Evolutionary conservation across 495 filamentous ascomycete species (phyloP), one percentile per base, ranked within the genome.

Genomic region (Penicillium samsonianum): DNA sequence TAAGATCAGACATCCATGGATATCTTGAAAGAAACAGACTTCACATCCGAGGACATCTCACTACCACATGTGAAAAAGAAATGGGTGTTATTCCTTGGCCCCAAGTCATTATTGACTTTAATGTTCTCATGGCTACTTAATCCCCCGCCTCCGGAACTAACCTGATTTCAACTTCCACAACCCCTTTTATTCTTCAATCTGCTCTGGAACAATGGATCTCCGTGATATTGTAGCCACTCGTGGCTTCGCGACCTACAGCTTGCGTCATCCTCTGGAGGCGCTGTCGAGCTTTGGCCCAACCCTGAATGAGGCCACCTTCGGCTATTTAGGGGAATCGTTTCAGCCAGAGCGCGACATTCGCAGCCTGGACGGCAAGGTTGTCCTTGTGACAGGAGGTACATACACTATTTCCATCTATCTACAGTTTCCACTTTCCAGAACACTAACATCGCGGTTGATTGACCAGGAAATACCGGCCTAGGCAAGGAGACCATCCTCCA

Each of bases 401-500:
- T 46, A 3, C 28, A 9, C 4, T 25, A 26, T 22, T 30, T 47
- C 59, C 33, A 28, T 20, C 3, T 48, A 14, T 51, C 5, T 25
- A 17, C 22, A 26, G 22, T 8, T 19, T 41, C 8, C 33, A 17
- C 22, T 8, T 19, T 40, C 16, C 35, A 52, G 8, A n/a, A 11
- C 3, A 47, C 46, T 56, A 37, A 61, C 51, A 17, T 5, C 8
- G 45, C 9, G 23, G 37, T 20, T 6, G 43, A 20, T 8, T n/a
- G 5, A 26, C 19, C 50, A 86, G 86, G 86, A 33, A 90, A 85
- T 63, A 72, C 78, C 45, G 89, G 90, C 3, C 75, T 91, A 4
- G 88, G 88, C 58, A 81, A 81, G 67, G 82, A 86, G 60, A 82
- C 86, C 17, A 72, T 89, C 46, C 69, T 81, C 53, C 80, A 84